phyloP scores from a whole-genome alignment of 2,329 filamentous ascomycete genomes.

The Clonostachys solani region DNA sequence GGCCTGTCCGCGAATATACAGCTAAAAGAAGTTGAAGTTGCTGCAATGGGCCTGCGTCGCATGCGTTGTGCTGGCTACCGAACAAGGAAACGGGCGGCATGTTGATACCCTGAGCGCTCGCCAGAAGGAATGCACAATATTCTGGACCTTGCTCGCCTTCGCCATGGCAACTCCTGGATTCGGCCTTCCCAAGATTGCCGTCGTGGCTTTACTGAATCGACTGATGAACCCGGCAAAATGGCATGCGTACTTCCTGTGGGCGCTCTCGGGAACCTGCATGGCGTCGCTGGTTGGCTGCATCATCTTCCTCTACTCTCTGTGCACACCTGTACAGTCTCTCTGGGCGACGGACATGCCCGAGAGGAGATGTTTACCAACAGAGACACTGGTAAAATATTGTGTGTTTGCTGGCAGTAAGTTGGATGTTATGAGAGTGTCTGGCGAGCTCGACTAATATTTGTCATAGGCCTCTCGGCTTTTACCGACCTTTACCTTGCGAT shows the following conservation, averaged over 20 bases:
- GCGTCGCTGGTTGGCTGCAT: slow-evolving; percentile 20
- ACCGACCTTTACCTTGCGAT: slow-evolving; percentile 36
- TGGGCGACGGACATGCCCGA: no score
- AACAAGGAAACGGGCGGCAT: slow-evolving; percentile 12
- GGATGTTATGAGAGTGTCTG: no score
- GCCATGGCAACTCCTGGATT: slow-evolving; percentile 30
- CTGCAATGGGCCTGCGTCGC: slow-evolving; percentile 6
- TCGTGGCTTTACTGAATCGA: slow-evolving; percentile 28
- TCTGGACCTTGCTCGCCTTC: slow-evolving; percentile 30
- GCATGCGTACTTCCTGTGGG: slow-evolving; percentile 29
- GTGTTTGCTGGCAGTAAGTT: no score
- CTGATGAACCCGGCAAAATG: slow-evolving; percentile 26
- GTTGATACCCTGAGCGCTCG: slow-evolving; percentile 5
- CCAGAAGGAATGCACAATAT: slow-evolving; percentile 1
- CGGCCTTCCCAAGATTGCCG: slow-evolving; percentile 33
- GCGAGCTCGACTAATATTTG: no score
- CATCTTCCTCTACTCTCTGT: slow-evolving; percentile 35
- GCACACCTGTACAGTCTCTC: slow-evolving; percentile 20
- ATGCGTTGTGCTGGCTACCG: slow-evolving; percentile 9
- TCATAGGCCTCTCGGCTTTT: slow-evolving; percentile 21
- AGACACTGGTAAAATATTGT: no score
- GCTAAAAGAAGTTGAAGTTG: not conserved
- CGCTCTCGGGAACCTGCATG: slow-evolving; percentile 19
- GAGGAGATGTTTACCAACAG: no score
- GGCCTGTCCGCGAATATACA: no score